A percentile compares a stretch with the other conserved stretches of the same genome.
Conservation (phyloP, 2,329 filamentous ascomycete species). For the Nothophoma quercina region DNA sequence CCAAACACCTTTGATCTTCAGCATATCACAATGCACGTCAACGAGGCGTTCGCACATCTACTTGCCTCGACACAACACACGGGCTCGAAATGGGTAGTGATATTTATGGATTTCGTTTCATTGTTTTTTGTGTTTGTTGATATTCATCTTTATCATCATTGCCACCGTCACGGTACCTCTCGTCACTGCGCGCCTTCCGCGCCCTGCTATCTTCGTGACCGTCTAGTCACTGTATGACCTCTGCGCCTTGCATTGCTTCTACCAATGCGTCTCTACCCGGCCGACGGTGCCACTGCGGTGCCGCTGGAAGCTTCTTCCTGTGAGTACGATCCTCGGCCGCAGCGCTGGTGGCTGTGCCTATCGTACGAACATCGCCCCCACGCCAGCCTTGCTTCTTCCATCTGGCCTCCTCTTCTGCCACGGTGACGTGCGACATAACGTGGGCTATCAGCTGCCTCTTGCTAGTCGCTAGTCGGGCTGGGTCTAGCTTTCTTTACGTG, state of each 20-base stretch:
- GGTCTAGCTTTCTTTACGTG: not conserved
- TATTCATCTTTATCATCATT: not conserved
- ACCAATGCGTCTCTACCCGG: not conserved
- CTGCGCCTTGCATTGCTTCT: not conserved
- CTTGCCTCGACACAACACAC: no score
- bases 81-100: not conserved
- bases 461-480: not conserved
- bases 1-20: no score
- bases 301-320: not conserved
- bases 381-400: conserved; percentile 23
- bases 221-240: no score
- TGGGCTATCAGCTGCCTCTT: not conserved
- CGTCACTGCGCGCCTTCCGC: not conserved
- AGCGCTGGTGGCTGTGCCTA: conserved; percentile 25
- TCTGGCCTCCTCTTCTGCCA: not conserved
- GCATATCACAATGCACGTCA: no score
- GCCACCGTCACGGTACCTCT: conserved; percentile 1
- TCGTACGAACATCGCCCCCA: conserved; percentile 22
- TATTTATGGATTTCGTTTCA: not conserved
- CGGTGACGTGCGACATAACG: conserved; percentile 3
- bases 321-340: conserved; percentile 7
- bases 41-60: no score
- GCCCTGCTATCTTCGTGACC: not conserved
- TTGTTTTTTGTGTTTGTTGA: not conserved
- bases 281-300: not conserved